These are phyloP conservation scores for Endoconidiophora laricicola DNA, from an alignment of 2,329 filamentous ascomycete genomes.

Conservation along the genomic window DNA sequence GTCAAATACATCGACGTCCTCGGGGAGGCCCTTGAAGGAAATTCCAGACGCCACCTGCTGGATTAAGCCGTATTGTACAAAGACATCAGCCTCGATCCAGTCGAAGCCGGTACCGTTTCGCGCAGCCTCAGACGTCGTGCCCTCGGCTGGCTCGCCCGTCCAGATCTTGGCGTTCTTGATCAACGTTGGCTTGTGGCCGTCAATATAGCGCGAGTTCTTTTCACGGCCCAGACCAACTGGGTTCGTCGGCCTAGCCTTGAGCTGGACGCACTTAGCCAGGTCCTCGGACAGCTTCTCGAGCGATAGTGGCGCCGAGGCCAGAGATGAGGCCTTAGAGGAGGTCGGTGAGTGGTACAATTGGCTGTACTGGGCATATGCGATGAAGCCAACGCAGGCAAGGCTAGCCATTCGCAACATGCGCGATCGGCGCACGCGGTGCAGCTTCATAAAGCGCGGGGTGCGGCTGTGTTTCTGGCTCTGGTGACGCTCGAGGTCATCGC, in stretches of 20 bases:
- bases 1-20: conserved; percentile 28
- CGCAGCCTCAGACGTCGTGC: conserved; percentile 31
- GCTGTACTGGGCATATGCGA: conserved; percentile 32
- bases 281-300: conserved; percentile 35
- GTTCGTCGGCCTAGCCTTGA: conserved; percentile 37
- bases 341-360: conserved; percentile 19
- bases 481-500: neutral
- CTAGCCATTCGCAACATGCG: conserved; percentile 27
- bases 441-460: conserved; percentile 13
- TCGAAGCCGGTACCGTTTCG: conserved; percentile 40
- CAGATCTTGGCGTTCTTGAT: conserved; percentile 52
- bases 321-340: conserved; percentile 14
- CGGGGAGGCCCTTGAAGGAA: conserved; percentile 12
- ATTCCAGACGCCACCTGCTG: conserved; percentile 33
- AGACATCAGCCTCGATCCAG: conserved; percentile 45
- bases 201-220: conserved; percentile 42
- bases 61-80: conserved; percentile 45
- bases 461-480: neutral
- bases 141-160: conserved; percentile 42
- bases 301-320: conserved; percentile 26
- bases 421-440: conserved; percentile 25
- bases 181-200: conserved; percentile 41
- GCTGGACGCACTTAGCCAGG: conserved; percentile 36
- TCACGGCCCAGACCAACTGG: conserved; percentile 38
- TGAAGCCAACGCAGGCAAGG: conserved; percentile 32